Conservation (phyloP, 805 yeast species). For the Yamadazyma tumulicola region DNA sequence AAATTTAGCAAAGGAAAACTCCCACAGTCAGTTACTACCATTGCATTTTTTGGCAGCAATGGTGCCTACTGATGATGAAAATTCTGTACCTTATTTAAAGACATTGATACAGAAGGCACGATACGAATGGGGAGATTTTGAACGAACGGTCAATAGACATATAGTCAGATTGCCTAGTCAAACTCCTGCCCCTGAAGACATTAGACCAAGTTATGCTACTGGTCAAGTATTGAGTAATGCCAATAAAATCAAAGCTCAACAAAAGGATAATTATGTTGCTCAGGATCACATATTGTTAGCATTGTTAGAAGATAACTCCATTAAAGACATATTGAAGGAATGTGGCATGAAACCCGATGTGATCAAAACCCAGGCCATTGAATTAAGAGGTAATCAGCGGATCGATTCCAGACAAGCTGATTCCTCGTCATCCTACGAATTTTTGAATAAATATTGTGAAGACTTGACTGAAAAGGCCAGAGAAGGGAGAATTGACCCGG, state of each 20-base stretch:
- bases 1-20: constrained; percentile 77
- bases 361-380: constrained; percentile 71
- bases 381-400: constrained; percentile 83
- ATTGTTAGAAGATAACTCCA: constrained; percentile 70
- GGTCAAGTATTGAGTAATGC: constrained; percentile 75
- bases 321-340: constrained; percentile 71
- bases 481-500: constrained; percentile 95
- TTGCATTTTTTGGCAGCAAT: constrained; percentile 89
- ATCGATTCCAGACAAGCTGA: constrained; percentile 95
- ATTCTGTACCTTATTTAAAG: constrained; percentile 58
- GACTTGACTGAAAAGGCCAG: constrained; percentile 93
- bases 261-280: constrained; percentile 87
- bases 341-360: constrained; percentile 64
- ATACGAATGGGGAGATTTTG: constrained; percentile 79
- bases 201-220: constrained; percentile 71
- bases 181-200: constrained; percentile 81
- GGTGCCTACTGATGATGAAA: constrained; percentile 57
- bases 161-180: constrained; percentile 85
- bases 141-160: constrained; percentile 74
- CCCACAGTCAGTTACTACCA: constrained; percentile 83
- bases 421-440: constrained; percentile 79
- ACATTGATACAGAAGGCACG: constrained; percentile 82
- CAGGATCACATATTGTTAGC: constrained; percentile 93
- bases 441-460: constrained; percentile 82
- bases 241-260: constrained; percentile 73